Conservation (phyloP, 2,329 filamentous ascomycete genomes). For the Penicillium sp. region DNA sequence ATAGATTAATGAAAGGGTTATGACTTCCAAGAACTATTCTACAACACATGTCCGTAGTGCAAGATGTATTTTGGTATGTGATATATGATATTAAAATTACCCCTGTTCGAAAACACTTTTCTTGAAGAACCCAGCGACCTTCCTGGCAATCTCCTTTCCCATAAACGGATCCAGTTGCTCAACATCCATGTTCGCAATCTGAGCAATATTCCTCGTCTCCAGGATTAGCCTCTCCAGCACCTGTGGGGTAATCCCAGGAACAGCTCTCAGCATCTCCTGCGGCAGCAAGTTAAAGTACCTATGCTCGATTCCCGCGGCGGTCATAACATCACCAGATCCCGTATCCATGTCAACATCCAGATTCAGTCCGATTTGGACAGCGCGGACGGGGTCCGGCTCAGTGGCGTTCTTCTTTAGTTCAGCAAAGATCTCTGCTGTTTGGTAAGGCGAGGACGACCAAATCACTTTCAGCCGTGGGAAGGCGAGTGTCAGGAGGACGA, state of each 20-base stretch:
- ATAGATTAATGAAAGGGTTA: conserved; percentile 42
- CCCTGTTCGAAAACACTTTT: conserved; percentile 59
- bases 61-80: background rate
- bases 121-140: conserved; percentile 83
- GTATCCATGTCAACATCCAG: conserved; percentile 46
- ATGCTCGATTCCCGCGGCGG: conserved; percentile 58
- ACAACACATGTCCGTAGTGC: background rate
- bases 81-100: conserved; percentile 21
- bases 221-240: conserved; percentile 75
- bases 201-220: conserved; percentile 74
- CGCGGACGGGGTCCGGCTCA: conserved; percentile 88
- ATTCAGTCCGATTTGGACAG: conserved; percentile 81
- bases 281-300: conserved; percentile 81
- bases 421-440: conserved; percentile 96
- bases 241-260: conserved; percentile 83
- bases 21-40: conserved; percentile 24
- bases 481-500: conserved; percentile 88
- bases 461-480: conserved; percentile 90
- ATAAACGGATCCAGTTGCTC: conserved; percentile 74
- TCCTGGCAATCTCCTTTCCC: conserved; percentile 75
- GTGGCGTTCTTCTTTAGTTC: conserved; percentile 86
- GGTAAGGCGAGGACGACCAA: conserved; percentile 91
- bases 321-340: conserved; percentile 56
- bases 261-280: conserved; percentile 84
- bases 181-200: conserved; percentile 84